Evolutionary conservation across 2,329 filamentous ascomycete species (phyloP).

Genomic region (Aspergillus neotritici): DNA sequence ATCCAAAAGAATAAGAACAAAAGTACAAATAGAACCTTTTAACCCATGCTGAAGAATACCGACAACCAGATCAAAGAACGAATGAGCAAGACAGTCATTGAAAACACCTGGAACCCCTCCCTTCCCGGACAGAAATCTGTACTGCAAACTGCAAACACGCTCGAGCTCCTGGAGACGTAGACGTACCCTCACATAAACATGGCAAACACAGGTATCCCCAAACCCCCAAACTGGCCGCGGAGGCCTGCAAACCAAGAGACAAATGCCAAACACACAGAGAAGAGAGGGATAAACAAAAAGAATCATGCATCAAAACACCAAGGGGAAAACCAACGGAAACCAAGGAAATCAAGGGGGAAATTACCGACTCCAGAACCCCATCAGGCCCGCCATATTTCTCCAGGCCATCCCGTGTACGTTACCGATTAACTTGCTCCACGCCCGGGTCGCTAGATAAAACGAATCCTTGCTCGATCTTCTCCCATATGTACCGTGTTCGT

Average conservation of each 20-base stretch:
- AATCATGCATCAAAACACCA: conserved; percentile 11
- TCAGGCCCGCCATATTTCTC: conserved; percentile 24
- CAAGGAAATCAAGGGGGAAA: conserved; percentile 17
- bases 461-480: conserved; percentile 19
- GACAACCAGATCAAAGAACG: conserved; percentile 11
- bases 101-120: conserved; percentile 17
- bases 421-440: conserved; percentile 23
- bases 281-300: conserved; percentile 7
- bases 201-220: conserved; percentile 2
- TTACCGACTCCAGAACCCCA: conserved; percentile 28
- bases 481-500: conserved; percentile 31
- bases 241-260: conserved; percentile 5
- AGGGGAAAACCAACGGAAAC: too few relatives aligned
- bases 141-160: conserved; percentile 15
- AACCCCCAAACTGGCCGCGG: neutral
- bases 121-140: conserved; percentile 14
- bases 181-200: conserved; percentile 7
- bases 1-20: conserved; percentile 9
- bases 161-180: conserved; percentile 13
- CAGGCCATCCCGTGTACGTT: conserved; percentile 23
- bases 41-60: conserved; percentile 8
- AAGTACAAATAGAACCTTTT: conserved; percentile 5
- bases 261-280: conserved; percentile 5
- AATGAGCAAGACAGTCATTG: conserved; percentile 11
- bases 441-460: conserved; percentile 17